Percentiles rank a stretch among this genome's conserved stretches.
Conservation (phyloP, 1,284 basidiomycete genomes). For the Amylostereum areolatum region DNA sequence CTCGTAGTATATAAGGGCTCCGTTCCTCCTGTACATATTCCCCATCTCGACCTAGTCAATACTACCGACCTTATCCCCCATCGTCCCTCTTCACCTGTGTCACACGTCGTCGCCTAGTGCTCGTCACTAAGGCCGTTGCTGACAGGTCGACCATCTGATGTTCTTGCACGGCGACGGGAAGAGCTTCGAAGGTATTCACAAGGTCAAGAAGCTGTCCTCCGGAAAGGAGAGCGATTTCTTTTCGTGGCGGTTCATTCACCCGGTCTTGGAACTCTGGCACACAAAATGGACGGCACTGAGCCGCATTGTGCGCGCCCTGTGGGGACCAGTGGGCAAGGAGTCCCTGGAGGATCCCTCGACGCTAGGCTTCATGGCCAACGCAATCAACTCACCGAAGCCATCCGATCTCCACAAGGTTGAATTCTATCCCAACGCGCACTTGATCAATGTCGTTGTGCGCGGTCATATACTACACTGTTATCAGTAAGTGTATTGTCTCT, state of each 20-base stretch:
- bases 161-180: constrained; percentile 13
- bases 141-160: neutral
- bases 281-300: constrained; percentile 14
- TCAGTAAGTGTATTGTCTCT: neutral
- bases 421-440: constrained; percentile 4
- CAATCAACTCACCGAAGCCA: neutral
- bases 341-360: constrained; percentile 12
- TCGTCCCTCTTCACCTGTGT: no score
- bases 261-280: constrained; percentile 14
- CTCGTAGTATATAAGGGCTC: no score
- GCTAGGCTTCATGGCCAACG: constrained; percentile 6
- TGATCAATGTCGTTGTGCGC: neutral
- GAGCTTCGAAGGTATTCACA: constrained; percentile 9
- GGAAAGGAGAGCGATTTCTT: neutral
- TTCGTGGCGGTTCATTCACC: constrained; percentile 7
- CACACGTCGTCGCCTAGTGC: no score
- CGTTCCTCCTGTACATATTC: no score
- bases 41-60: no score
- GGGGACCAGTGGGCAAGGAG: constrained; percentile 4
- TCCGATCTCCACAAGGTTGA: constrained; percentile 9
- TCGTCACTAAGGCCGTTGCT: no score
- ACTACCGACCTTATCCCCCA: no score
- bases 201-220: constrained; percentile 6
- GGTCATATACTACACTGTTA: constrained; percentile 1
- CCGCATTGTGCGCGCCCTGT: constrained; percentile 1